phyloP scores from a whole-genome alignment of 495 filamentous ascomycete species.

The Penicillium macrosclerotiorum region DNA sequence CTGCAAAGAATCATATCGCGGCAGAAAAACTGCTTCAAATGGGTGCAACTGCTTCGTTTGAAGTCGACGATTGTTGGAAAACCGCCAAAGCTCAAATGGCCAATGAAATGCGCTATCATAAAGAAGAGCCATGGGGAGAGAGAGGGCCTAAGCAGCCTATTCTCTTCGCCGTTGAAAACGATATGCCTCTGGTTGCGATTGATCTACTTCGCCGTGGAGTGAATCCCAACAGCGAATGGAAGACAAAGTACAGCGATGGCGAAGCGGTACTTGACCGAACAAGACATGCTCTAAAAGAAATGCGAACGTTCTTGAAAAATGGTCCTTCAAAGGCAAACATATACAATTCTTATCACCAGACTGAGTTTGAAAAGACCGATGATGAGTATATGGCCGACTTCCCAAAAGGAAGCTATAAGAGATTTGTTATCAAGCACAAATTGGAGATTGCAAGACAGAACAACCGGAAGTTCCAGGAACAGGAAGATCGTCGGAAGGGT shows the following conservation, averaged over 20 bases:
- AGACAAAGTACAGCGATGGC: slow-evolving; percentile 17
- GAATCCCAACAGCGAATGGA: slow-evolving; percentile 51
- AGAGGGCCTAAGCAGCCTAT: slow-evolving; percentile 54
- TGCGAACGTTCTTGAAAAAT: slow-evolving; percentile 43
- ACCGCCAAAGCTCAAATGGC: slow-evolving; percentile 17
- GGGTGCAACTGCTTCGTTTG: slow-evolving; percentile 40
- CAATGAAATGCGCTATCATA: background rate
- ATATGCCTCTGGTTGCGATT: slow-evolving; percentile 50
- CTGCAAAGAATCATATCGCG: slow-evolving; percentile 25
- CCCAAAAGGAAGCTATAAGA: slow-evolving; percentile 49
- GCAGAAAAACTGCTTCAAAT: slow-evolving; percentile 43
- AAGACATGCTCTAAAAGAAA: slow-evolving; percentile 43
- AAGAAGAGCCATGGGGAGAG: slow-evolving; percentile 40
- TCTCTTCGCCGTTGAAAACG: slow-evolving; percentile 50
- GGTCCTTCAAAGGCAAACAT: background rate
- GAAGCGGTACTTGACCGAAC: slow-evolving; percentile 31
- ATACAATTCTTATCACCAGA: slow-evolving; percentile 4
- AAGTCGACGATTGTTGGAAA: slow-evolving; percentile 43
- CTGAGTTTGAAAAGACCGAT: slow-evolving; percentile 29
- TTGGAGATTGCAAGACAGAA: slow-evolving; percentile 6
- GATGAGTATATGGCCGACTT: slow-evolving; percentile 43
- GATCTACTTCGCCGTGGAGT: slow-evolving; percentile 58
- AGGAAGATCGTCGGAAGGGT: background rate
- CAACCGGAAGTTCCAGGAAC: slow-evolving; percentile 4
- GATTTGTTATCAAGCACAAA: slow-evolving; percentile 36